Conservation (phyloP, 768 basidiomycete species). For the Mycena galopus region DNA sequence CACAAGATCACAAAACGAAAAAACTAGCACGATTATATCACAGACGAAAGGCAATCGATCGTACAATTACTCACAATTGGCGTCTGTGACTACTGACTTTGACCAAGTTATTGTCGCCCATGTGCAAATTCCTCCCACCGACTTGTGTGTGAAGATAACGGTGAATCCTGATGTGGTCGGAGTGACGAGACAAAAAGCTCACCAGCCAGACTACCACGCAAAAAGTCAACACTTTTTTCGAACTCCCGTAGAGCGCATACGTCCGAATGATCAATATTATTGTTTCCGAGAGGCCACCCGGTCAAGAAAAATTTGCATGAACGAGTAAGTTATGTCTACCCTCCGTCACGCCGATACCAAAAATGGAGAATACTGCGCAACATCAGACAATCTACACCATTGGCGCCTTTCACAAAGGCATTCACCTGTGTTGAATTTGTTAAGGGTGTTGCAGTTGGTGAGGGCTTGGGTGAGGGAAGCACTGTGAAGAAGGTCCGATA, state of each 20-base stretch:
- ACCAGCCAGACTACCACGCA: neutral
- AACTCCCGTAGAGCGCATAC: conserved; percentile 18
- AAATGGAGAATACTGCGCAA: neutral
- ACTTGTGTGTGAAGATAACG: neutral
- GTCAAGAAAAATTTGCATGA: too few species aligned
- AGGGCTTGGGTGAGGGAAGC: neutral
- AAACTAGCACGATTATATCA: neutral
- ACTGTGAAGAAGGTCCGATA: neutral
- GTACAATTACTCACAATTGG: neutral
- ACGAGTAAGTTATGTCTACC: neutral
- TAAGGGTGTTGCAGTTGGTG: neutral
- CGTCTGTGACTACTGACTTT: neutral
- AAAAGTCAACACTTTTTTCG: conserved; percentile 5
- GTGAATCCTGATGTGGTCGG: neutral
- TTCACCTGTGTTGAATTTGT: neutral
- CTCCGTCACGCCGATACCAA: conserved; percentile 9
- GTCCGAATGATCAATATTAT: conserved; percentile 27
- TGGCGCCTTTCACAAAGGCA: neutral
- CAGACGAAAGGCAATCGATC: neutral
- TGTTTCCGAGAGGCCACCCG: neutral
- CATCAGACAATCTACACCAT: neutral
- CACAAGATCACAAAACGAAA: neutral
- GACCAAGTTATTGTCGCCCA: conserved; percentile 2
- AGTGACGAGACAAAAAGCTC: neutral
- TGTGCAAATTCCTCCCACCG: neutral